These are phyloP conservation scores for Vaccinium corymbosum DNA, from an alignment of 148 eudicot genomes.

Conservation along the genomic window DNA sequence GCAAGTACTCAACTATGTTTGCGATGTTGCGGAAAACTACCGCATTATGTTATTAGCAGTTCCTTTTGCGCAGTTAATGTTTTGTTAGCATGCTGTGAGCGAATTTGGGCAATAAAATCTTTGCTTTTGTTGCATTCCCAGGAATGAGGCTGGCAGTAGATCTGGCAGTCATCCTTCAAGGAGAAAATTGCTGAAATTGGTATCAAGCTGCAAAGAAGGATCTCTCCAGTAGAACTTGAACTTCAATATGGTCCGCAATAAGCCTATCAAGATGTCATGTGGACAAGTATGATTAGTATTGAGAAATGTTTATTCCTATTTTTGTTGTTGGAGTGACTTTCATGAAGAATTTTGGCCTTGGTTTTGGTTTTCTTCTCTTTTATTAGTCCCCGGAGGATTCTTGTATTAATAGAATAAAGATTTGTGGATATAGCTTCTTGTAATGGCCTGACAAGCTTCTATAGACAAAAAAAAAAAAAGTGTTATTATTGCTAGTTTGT, in stretches of 20 bases:
- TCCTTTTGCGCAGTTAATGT: neutral
- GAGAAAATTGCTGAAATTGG: neutral
- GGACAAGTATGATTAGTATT: neutral
- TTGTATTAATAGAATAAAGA: neutral
- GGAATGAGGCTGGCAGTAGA: neutral
- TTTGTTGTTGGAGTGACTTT: neutral
- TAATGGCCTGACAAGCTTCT: neutral
- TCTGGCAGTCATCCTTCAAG: neutral
- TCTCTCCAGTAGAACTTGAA: neutral
- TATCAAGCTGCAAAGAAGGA: neutral
- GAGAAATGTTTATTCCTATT: neutral
- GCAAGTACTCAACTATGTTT: neutral
- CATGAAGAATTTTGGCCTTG: slow-evolving; percentile 2
- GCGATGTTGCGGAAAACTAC: neutral
- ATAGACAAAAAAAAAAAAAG: neutral
- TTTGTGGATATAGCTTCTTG: neutral
- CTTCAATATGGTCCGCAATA: neutral
- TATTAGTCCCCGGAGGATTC: neutral
- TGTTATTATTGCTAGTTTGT: neutral
- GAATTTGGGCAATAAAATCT: neutral
- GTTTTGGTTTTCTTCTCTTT: neutral
- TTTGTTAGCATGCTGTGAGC: neutral
- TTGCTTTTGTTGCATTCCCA: slow-evolving; percentile 1
- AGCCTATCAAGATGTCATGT: neutral
- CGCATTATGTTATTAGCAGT: neutral